Conservation (phyloP, 2,329 filamentous ascomycete species). For the Zelopaecilomyces penicillatus region DNA sequence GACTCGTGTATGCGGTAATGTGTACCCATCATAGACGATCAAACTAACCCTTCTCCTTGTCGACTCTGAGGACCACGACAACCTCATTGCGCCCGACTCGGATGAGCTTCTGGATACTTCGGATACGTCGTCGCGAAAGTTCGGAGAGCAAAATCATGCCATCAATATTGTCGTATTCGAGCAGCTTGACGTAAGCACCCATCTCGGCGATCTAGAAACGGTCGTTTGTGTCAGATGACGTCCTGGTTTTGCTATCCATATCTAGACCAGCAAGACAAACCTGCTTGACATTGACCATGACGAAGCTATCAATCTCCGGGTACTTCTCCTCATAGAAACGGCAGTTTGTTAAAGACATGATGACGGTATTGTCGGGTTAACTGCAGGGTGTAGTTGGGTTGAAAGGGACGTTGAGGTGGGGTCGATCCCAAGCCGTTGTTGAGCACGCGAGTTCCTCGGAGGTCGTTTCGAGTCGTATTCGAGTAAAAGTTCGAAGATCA, state of each 20-base stretch:
- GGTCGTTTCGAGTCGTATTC: too few relatives aligned
- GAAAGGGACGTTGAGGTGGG: slow-evolving; percentile 21
- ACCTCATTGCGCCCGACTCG: slow-evolving; percentile 97
- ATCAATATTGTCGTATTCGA: slow-evolving; percentile 99
- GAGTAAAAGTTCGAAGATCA: background rate
- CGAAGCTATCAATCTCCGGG: slow-evolving; percentile 93
- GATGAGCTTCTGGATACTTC: slow-evolving; percentile 98
- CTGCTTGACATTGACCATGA: slow-evolving; percentile 99
- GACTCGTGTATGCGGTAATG: background rate
- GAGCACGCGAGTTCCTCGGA: slow-evolving; percentile 14
- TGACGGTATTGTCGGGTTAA: slow-evolving; percentile 40
- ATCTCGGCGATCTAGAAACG: slow-evolving; percentile 82
- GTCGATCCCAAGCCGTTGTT: slow-evolving; percentile 18
- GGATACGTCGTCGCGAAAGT: slow-evolving; percentile 93
- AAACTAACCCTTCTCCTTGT: slow-evolving; percentile 86
- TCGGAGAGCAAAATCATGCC: slow-evolving; percentile 99
- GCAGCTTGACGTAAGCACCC: slow-evolving; percentile 98
- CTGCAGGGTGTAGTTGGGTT: slow-evolving; percentile 14
- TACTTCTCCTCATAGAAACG: slow-evolving; percentile 98
- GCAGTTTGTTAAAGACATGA: slow-evolving; percentile 91
- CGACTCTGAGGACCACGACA: slow-evolving; percentile 94
- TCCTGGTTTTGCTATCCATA: background rate
- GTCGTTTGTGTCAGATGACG: slow-evolving; percentile 5
- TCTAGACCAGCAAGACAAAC: slow-evolving; percentile 35
- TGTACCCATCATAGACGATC: background rate